Evolutionary conservation across 1,139 yeast species (phyloP), one percentile per base, ranked within the genome.

Genomic region (Blastobotrys serpentis): DNA sequence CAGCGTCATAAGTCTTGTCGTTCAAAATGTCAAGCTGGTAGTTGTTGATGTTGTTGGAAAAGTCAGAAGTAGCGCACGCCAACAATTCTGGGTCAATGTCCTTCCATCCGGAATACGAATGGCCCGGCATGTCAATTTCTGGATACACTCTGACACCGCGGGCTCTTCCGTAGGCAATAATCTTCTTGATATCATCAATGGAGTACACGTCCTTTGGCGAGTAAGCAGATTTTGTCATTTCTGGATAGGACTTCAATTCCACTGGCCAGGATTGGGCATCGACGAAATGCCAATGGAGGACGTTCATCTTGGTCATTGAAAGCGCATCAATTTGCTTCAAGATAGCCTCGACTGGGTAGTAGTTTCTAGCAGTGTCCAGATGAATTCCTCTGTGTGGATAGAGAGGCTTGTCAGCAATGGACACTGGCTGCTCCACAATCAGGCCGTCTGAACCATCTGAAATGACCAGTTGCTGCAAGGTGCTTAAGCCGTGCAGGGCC

Each of bases 201-300:
- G 68, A 53, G 55, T 71, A 74, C 1, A 57, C 51, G 54, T 72
- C 72, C 18, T 60, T 52, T 1, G 54, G 42, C 2, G 75, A 68
- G 57, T 70, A 75, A 4, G 77, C 76, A 56, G 70, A 78, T 3
- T 60, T 46, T 7, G 63, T 61, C 76, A 74, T 72, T 43, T 72
- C 65, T 0, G 79, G 79, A 48, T 62, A 69, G 1, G 65, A 46
- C 17, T 61, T 53, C 19, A 56, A 41, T 43, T 62, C 63, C 11
- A 75, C 21, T 0, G 79, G 78, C 79, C 79, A 75, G 25, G 76
- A 70, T 49, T 72, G 76, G 6, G 75, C 55, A 54, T 75, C 79
- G 2, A 63, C 65, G 7, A 75, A 50, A 56, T 75, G 79, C 76
- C 77, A 74, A 52, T 75, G 79, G 40, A 75, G 64, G 1, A 67